Evolutionary conservation across 2,329 filamentous ascomycete genomes (phyloP), one percentile per base, ranked within the genome.

Genomic region (Pseudogymnoascus sp.): DNA sequence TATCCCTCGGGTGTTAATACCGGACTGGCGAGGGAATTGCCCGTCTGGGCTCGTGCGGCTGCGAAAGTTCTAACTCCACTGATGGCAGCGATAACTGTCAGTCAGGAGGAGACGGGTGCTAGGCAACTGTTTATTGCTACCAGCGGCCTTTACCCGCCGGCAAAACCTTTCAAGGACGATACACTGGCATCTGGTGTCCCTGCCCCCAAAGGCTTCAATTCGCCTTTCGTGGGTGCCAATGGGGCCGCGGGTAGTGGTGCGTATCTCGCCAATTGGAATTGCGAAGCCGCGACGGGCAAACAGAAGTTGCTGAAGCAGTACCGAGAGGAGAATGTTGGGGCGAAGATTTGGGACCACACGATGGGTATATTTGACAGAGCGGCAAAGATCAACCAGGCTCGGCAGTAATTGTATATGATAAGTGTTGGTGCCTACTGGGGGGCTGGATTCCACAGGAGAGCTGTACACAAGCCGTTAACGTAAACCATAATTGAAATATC

Each of bases 1-100:
- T 79, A 73, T 61, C 79, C 80, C 0, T 76, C 78, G 2, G 69
- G 74, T 13, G 79, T 83, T 39, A 75, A 77, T 59, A 79, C 77
- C 0, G 75, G 74, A 1, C 71, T 79, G 44, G 69, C 70, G 10
- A 74, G 76, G 60, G 71, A 68, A 21, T 29, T 70, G 8, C 39
- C 40, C 13, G 13, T n/a, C 5, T 60, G 59, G 59, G 66, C 62
- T 8, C 59, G 67, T n/a, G 47, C 31, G 4, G 41, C 35, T 11
- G 2, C 64, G 11, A 68, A 67, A 26, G 24, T 63, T 5, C 29
- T 65, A 5, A 61, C 31, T 10, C 64, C 66, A 5, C 8, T 69
- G 8, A 8, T 68, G 4, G 57, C 10, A 24, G 61, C 59, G 4
- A 64, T 68, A 13, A 21, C 60, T 4, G 63, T 66, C 7, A 44